A percentile compares a stretch with the other conserved stretches of the same genome.
These are phyloP conservation scores for Termitomyces heimii DNA, from an alignment of 768 basidiomycete genomes.

Conservation along the genomic window DNA sequence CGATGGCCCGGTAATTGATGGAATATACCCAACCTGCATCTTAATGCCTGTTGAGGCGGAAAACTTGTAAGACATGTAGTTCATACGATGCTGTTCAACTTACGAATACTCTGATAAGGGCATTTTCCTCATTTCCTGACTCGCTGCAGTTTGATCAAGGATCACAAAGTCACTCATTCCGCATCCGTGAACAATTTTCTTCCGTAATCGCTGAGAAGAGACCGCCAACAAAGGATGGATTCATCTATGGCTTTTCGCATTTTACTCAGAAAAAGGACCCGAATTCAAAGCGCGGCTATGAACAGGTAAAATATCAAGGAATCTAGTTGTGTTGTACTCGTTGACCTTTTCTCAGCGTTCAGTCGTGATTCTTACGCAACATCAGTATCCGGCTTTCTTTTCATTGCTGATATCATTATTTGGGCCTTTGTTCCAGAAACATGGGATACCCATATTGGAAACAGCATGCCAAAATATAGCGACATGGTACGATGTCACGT, in stretches of 20 bases:
- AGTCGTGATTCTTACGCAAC: constrained; percentile 74
- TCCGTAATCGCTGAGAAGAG: constrained; percentile 22
- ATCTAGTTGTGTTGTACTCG: constrained; percentile 1
- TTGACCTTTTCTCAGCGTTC: constrained; percentile 45
- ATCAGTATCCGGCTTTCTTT: constrained; percentile 81
- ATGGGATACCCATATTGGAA: constrained; percentile 79
- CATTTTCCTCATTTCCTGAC: constrained; percentile 91
- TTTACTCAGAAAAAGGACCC: constrained; percentile 69
- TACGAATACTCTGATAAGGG: constrained; percentile 38
- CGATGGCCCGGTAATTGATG: constrained; percentile 71
- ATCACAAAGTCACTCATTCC: constrained; percentile 79
- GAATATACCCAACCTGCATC: constrained; percentile 61
- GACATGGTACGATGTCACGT: constrained; percentile 55
- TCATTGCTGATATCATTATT: constrained; percentile 58
- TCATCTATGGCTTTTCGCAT: constrained; percentile 71
- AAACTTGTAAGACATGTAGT: constrained; percentile 66
- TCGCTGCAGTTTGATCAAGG: constrained; percentile 83
- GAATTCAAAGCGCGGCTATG: constrained; percentile 70
- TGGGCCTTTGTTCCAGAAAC: constrained; percentile 67
- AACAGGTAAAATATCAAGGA: constrained; percentile 45
- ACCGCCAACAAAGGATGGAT: constrained; percentile 49
- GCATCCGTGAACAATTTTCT: constrained; percentile 52
- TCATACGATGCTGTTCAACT: neutral
- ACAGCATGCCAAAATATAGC: constrained; percentile 82
- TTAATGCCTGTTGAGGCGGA: constrained; percentile 65